Conservation (phyloP, 1,139 yeast genomes). For the Debaryomycetaceae sp. region DNA sequence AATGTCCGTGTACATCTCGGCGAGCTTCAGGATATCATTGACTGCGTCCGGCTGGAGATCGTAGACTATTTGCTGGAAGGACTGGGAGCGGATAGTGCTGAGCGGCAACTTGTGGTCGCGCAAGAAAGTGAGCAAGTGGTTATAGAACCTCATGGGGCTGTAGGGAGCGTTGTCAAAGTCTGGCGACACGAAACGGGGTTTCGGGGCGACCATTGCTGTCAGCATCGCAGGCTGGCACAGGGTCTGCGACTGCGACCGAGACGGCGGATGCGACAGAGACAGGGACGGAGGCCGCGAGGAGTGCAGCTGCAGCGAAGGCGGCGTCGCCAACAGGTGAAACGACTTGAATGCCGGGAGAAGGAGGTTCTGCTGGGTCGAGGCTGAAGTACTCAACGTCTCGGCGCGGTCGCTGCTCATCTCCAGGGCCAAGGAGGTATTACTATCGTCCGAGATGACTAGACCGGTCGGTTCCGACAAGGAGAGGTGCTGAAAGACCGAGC, state of each 20-base stretch:
- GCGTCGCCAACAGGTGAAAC: no score
- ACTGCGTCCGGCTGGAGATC: constrained; percentile 41
- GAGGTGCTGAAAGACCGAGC: neutral
- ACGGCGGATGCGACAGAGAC: no score
- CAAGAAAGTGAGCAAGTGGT: constrained; percentile 38
- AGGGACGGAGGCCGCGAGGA: neutral
- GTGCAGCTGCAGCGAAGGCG: neutral
- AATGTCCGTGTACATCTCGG: constrained; percentile 33
- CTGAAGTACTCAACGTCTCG: neutral
- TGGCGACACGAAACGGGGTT: constrained; percentile 18
- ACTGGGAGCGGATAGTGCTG: constrained; percentile 35
- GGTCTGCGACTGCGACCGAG: no score
- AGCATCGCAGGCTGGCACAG: constrained; percentile 1
- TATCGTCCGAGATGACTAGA: neutral
- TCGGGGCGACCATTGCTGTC: constrained; percentile 4
- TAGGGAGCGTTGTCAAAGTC: constrained; percentile 36
- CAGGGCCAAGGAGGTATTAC: constrained; percentile 2
- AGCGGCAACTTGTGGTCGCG: constrained; percentile 43
- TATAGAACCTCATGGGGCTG: constrained; percentile 37
- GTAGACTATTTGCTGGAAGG: constrained; percentile 41
- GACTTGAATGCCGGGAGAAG: neutral
- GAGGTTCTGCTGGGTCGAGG: constrained; percentile 2
- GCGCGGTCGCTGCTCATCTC: constrained; percentile 2
- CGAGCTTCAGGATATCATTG: constrained; percentile 35
- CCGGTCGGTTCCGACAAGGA: constrained; percentile 1